Evolutionary conservation across 2,329 filamentous ascomycete species (phyloP), one percentile per base, ranked within the genome.

Genomic region (Pseudogymnoascus destructans): DNA sequence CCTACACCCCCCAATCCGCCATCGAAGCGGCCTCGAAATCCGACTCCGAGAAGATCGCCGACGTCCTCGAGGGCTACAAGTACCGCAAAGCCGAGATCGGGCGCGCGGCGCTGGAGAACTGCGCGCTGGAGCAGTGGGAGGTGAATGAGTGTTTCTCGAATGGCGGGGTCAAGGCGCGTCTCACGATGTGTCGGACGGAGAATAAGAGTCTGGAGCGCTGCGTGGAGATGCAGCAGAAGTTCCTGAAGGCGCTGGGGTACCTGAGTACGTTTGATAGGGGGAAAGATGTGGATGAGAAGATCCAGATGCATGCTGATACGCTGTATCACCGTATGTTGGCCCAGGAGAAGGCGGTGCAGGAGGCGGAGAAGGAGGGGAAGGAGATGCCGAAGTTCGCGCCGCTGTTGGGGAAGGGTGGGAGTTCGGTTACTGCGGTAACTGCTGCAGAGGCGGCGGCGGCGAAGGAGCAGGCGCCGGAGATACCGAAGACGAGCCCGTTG

Each of bases 221-320:
- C 74, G 95, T 93, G 70, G 85, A 79, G 58, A 90, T 91, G 75
- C 93, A 98, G 36, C 62, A 90, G 80, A 86, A 92, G 70, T 91
- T 98, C 65, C 74, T 98, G 25, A 90, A 92, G 71, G 90, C 91
- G 1, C 74, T 98, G 15, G 93, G 93, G 3, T 97, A 96, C 69
- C 79, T 95, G 32, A 80, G 82, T 6, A 81, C 81, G 23, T 75
- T 81, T 61, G 80, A 86, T 46, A 80, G 84, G 19, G 75, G 84
- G 7, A 73, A 78, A 0, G 78, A 84, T 27, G 79, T 87, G 57
- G 87, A 95, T 66, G 91, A 96, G 70, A 81, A 86, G 64, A 89
- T 98, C 61, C 93, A 97, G 72, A 89, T 97, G 85, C 91, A 96
- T 70, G 92, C 92, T 60, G 93, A 98, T 73, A 82, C 81, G 62